A percentile compares a stretch with the other conserved stretches of the same genome.
phyloP scores from a whole-genome alignment of 2,329 filamentous ascomycete species.

The Clarireedia paspali region DNA sequence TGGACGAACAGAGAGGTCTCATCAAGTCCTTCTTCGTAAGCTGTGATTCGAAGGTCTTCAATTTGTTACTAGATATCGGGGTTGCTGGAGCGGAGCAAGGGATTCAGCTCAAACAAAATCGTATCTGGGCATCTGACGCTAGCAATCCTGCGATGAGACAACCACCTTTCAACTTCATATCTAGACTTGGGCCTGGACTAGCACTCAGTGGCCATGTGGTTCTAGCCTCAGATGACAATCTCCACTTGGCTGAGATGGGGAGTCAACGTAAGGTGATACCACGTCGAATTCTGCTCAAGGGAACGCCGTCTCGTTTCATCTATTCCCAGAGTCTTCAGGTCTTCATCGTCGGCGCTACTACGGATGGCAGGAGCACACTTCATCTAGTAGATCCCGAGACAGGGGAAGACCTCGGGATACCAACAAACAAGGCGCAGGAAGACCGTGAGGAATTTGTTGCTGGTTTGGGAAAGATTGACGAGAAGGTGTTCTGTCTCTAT shows the following conservation, averaged over 20 bases:
- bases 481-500: constrained; percentile 51
- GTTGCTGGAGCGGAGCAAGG: neutral
- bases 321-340: constrained; percentile 46
- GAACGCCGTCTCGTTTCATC: constrained; percentile 37
- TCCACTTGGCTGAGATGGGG: constrained; percentile 48
- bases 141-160: constrained; percentile 38
- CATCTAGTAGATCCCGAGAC: constrained; percentile 50
- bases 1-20: constrained; percentile 15
- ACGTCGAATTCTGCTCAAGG: constrained; percentile 38
- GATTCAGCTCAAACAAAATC: constrained; percentile 33
- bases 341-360: constrained; percentile 45
- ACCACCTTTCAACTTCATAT: constrained; percentile 41
- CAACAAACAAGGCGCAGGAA: constrained; percentile 32
- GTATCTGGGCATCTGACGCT: constrained; percentile 45
- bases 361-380: constrained; percentile 39
- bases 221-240: constrained; percentile 40
- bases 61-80: constrained; percentile 12
- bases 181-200: constrained; percentile 34
- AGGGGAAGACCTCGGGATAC: constrained; percentile 41
- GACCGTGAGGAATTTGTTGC: constrained; percentile 41
- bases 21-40: constrained; percentile 35
- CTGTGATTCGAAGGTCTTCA: constrained; percentile 40
- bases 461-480: constrained; percentile 47
- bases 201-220: constrained; percentile 31
- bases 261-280: constrained; percentile 39